phyloP scores from a whole-genome alignment of 2,329 filamentous ascomycete genomes.

The Pseudocercospora macadamiae region DNA sequence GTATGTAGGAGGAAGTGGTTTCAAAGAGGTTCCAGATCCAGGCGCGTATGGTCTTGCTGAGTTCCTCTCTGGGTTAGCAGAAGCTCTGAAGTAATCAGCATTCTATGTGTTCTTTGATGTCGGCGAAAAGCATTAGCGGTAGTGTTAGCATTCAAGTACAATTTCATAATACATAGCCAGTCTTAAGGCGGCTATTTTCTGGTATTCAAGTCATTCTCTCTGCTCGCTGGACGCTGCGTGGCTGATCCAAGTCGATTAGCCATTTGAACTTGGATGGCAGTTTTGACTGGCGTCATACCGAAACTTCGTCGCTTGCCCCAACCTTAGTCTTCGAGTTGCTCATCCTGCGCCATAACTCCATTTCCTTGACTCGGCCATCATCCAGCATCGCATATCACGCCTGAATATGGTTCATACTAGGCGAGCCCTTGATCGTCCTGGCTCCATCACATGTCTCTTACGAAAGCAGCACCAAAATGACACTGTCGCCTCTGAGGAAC shows the following conservation, averaged over 20 bases:
- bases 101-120: not conserved
- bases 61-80: conserved; percentile 79
- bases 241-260: not conserved
- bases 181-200: conserved; percentile 11
- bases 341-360: not conserved
- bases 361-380: not conserved
- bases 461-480: conserved; percentile 76
- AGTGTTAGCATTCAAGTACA: conserved; percentile 14
- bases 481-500: conserved; percentile 86
- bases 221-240: conserved; percentile 1
- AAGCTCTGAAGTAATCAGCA: conserved; percentile 44
- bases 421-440: no score
- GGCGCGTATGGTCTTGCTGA: conserved; percentile 78
- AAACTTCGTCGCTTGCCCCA: not conserved
- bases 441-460: not conserved
- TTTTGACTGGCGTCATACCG: not conserved
- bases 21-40: conserved; percentile 72
- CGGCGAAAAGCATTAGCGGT: conserved; percentile 10
- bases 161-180: conserved; percentile 25
- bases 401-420: not conserved
- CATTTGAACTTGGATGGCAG: not conserved
- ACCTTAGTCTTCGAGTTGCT: not conserved
- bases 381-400: not conserved
- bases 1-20: conserved; percentile 77
- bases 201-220: conserved; percentile 6